phyloP scores from a whole-genome alignment of 306 rosid species.

The Vigna hirtella region DNA sequence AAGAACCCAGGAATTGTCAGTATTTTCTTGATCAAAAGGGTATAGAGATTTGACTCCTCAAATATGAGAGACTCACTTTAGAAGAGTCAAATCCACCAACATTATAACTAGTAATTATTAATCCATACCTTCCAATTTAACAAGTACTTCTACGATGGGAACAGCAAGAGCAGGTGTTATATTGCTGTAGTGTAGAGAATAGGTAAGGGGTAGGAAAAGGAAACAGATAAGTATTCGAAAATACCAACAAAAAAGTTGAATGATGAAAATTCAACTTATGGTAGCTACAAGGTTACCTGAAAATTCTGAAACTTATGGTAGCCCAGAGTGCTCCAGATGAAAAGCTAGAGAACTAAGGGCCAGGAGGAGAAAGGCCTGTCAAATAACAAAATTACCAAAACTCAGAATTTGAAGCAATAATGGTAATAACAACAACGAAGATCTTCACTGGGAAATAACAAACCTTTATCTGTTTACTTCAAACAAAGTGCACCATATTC shows the following conservation, averaged over 20 bases:
- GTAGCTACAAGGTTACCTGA: slow-evolving; percentile 15
- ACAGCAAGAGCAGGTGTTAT: background rate
- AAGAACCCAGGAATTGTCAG: background rate
- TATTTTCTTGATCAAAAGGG: background rate
- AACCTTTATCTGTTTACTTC: background rate
- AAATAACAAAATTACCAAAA: background rate
- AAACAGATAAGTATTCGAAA: too few species aligned
- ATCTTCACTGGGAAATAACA: background rate
- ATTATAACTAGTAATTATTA: background rate
- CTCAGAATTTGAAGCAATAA: background rate
- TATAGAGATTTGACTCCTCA: background rate
- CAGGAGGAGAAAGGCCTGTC: background rate
- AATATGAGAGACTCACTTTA: background rate
- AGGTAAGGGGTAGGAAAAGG: too few species aligned
- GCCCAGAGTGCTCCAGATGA: slow-evolving; percentile 3
- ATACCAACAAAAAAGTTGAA: background rate
- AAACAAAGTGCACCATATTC: slow-evolving; percentile 9
- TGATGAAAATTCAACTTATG: background rate
- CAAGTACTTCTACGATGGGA: background rate
- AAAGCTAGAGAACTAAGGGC: background rate
- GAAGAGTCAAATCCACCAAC: background rate
- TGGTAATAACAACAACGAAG: background rate
- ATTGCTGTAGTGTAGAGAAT: background rate
- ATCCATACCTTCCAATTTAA: background rate
- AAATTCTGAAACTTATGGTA: slow-evolving; percentile 2